phyloP scores from a whole-genome alignment of 2,329 filamentous ascomycete genomes.

The Helicocarpus griseus region DNA sequence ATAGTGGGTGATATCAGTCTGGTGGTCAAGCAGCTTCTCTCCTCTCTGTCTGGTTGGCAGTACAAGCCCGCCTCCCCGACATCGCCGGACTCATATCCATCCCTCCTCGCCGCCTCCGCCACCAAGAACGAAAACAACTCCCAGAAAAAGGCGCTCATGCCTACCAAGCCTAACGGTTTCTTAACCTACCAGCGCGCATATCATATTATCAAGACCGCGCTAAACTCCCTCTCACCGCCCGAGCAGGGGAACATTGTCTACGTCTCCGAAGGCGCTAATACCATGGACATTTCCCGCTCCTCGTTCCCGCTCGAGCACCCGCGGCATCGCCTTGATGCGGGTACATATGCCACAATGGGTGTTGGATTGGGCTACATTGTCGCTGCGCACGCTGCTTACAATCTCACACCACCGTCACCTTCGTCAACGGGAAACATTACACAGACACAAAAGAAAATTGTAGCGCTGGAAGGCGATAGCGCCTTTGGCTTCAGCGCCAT shows the following conservation, averaged over 20 bases:
- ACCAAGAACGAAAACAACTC: conserved; percentile 41
- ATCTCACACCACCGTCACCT: conserved; percentile 37
- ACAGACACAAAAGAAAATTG: conserved; percentile 40
- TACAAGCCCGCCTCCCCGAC: conserved; percentile 31
- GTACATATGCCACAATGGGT: conserved; percentile 52
- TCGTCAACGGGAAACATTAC: conserved; percentile 18
- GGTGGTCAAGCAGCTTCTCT: conserved; percentile 38
- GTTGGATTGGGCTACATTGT: conserved; percentile 49
- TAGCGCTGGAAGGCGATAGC: conserved; percentile 47
- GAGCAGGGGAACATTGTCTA: conserved; percentile 43
- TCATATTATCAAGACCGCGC: conserved; percentile 41
- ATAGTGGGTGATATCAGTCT: conserved; percentile 44
- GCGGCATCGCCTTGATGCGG: conserved; percentile 47
- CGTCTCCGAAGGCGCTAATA: conserved; percentile 50
- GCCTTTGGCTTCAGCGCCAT: conserved; percentile 48
- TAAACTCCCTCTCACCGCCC: conserved; percentile 38
- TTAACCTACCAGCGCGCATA: conserved; percentile 45
- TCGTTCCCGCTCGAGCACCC: conserved; percentile 46
- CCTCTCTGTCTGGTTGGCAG: conserved; percentile 35
- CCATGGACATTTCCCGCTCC: conserved; percentile 51
- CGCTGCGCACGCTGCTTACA: conserved; percentile 48
- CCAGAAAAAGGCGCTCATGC: conserved; percentile 31
- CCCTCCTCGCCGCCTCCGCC: conserved; percentile 21
- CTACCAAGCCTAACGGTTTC: conserved; percentile 25
- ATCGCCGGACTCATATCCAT: conserved; percentile 16